Percentiles rank a stretch among this genome's conserved stretches.
phyloP scores from a whole-genome alignment of 2,329 filamentous ascomycete species.

The Trichocomaceae sp. region DNA sequence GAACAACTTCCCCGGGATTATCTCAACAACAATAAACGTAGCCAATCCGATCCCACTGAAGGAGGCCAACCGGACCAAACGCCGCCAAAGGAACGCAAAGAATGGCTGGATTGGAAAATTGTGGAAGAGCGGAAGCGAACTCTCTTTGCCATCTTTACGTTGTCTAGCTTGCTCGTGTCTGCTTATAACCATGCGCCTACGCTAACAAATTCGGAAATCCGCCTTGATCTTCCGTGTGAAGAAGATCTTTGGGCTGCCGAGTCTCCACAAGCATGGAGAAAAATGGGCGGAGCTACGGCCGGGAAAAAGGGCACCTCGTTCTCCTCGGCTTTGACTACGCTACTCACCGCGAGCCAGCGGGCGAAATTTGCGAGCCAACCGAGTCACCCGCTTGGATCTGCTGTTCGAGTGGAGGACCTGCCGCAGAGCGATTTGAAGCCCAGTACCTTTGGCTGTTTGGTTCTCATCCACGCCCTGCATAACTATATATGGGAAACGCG shows the following conservation, averaged over 20 bases:
- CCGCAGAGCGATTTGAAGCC: constrained; percentile 62
- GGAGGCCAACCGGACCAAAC: constrained; percentile 28
- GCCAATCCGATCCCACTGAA: not conserved
- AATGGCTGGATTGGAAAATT: constrained; percentile 85
- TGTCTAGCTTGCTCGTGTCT: constrained; percentile 84
- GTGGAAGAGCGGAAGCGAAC: constrained; percentile 89
- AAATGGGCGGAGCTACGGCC: constrained; percentile 66
- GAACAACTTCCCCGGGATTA: constrained; percentile 32
- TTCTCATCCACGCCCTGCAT: constrained; percentile 89
- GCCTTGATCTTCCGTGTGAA: constrained; percentile 82
- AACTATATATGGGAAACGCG: constrained; percentile 98
- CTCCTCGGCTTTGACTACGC: constrained; percentile 69
- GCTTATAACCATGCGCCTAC: constrained; percentile 90
- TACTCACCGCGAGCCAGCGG: constrained; percentile 70
- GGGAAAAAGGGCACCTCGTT: constrained; percentile 70
- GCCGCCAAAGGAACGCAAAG: constrained; percentile 38
- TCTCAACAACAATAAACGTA: constrained; percentile 42
- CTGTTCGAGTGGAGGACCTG: constrained; percentile 43
- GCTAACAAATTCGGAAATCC: constrained; percentile 88
- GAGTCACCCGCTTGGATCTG: constrained; percentile 40
- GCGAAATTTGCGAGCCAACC: constrained; percentile 41
- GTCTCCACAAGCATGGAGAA: constrained; percentile 71
- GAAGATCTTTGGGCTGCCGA: constrained; percentile 86
- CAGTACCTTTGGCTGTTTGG: constrained; percentile 84
- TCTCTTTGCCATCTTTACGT: constrained; percentile 80